phyloP scores from a whole-genome alignment of 148 eudicot species.

The Euryodendron excelsum region DNA sequence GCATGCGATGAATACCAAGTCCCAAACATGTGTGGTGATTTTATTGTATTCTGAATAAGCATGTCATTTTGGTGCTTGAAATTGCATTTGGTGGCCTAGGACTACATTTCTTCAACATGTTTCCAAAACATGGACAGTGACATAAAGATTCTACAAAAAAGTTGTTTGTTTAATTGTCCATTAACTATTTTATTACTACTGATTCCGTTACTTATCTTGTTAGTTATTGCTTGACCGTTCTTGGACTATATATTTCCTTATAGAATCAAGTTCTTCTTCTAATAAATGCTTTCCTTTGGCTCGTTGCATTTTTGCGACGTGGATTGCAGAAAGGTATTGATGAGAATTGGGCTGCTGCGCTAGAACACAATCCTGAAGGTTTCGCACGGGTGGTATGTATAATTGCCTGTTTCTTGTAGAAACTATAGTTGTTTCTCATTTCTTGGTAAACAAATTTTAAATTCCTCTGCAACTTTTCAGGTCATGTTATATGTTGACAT shows the following conservation, averaged over 20 bases:
- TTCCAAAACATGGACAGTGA: neutral
- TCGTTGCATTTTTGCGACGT: conserved; percentile 19
- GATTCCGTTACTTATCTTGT: neutral
- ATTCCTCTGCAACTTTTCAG: conserved; percentile 36
- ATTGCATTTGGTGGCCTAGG: neutral
- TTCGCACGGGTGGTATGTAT: conserved; percentile 92
- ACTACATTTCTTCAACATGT: neutral
- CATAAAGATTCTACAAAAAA: neutral
- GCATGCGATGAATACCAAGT: neutral
- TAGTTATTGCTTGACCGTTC: neutral
- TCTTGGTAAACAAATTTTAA: neutral
- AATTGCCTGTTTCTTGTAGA: neutral
- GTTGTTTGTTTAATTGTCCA: no score
- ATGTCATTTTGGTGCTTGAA: neutral
- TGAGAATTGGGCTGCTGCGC: conserved; percentile 98
- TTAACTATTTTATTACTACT: no score
- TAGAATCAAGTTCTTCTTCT: neutral
- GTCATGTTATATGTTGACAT: conserved; percentile 98
- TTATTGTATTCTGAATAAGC: neutral
- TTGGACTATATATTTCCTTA: neutral
- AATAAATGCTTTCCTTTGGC: conserved; percentile 3
- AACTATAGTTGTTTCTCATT: neutral
- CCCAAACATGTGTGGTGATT: neutral
- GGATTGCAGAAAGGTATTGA: conserved; percentile 87
- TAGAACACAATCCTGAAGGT: conserved; percentile 95